Evolutionary conservation across 2,329 filamentous ascomycete species (phyloP), one percentile per base, ranked within the genome.

Genomic region (Coniella vitis): DNA sequence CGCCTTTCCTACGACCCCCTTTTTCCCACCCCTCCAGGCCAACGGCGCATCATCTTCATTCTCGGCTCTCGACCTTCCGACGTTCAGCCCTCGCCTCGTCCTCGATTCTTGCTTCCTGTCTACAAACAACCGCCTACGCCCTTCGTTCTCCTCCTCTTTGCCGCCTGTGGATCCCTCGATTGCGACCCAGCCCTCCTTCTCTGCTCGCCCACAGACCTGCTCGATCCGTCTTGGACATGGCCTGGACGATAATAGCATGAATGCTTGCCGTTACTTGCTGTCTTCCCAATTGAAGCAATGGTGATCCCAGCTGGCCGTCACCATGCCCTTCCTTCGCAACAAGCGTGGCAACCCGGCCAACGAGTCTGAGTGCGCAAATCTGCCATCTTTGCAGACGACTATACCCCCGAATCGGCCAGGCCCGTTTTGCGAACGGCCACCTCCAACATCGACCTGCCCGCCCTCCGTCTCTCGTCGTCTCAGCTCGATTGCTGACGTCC

Each of bases 291-390:
- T 32, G 35, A 19, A 40, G 38, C 16, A 29, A 13, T 42, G 52
- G 52, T 42, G 43, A 52, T 46, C 41, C 38, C 43, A 35, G 42
- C 42, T 45, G 48, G 25, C 43, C 41, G 38, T 61, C 62, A 66
- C 56, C 60, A 81, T 81, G 78, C 76, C 78, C 60, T 78, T 81
- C 58, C 69, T 81, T 67, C 78, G 78, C 68, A 53, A 31, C 51
- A 77, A 77, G 65, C 76, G 76, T 63, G 77, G 75, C 68, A 76
- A 74, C 59, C 69, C 73, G 70, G 75, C 72, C 67, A 79, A 74
- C 70, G 77, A 81, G 62, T 71, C 69, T 54, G 76, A 81, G 56
- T 78, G 68, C 74, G 75, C 62, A 74, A 74, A 46, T 75, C 76
- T 58, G 72, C 71, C 46, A 61, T 69, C 52, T 52, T 69, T 40